These are phyloP conservation scores for Amphirosellinia nigrospora DNA, from an alignment of 495 filamentous ascomycete species.

Conservation along the genomic window DNA sequence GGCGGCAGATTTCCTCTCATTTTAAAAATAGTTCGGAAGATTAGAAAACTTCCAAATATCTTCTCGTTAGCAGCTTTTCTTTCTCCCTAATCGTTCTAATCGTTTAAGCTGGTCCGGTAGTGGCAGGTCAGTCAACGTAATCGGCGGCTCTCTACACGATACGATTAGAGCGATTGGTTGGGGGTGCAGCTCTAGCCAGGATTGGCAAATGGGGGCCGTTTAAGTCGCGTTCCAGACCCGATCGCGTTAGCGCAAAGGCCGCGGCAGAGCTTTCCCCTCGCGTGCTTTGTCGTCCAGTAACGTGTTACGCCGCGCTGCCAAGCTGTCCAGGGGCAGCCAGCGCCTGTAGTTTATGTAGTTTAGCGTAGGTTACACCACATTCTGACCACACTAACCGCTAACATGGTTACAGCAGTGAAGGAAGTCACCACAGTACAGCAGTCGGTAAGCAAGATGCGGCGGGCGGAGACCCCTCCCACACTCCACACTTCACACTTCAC, in stretches of 20 bases:
- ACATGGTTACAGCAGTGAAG: background rate
- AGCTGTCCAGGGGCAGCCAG: background rate
- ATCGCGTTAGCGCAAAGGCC: constrained; percentile 1
- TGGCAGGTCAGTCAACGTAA: background rate
- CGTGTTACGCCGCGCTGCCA: constrained; percentile 18
- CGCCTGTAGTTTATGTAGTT: background rate
- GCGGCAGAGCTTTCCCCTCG: background rate
- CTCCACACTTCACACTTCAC: background rate
- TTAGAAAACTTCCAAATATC: background rate
- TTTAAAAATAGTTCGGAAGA: background rate
- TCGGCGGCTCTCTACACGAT: no score
- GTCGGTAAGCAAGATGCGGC: background rate
- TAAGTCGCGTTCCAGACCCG: background rate
- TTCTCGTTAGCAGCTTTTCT: background rate
- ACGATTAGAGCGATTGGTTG: background rate
- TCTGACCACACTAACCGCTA: no score
- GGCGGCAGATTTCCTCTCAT: background rate
- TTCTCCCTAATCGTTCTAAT: no score
- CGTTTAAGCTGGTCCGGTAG: background rate
- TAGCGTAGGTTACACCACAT: constrained; percentile 12
- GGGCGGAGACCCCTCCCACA: constrained; percentile 24
- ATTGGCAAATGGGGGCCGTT: background rate
- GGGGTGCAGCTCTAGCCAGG: background rate
- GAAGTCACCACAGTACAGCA: background rate
- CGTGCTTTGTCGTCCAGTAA: constrained; percentile 5